Conservation (phyloP, 306 rosid genomes). For the Prunus mongolica region DNA sequence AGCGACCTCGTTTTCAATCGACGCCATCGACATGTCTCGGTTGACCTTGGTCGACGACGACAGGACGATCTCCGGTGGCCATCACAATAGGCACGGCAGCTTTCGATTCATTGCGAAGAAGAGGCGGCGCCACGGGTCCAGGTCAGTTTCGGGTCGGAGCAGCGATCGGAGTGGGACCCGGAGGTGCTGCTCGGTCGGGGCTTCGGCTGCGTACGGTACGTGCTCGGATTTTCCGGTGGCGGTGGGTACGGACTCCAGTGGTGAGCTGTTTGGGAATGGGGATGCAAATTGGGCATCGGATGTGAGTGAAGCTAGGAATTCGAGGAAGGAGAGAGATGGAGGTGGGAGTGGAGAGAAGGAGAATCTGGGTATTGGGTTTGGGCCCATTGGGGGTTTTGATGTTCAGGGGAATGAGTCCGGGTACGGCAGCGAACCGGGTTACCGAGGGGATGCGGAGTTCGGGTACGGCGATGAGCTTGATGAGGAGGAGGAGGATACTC, state of each 20-base stretch:
- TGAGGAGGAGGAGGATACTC: slow-evolving; percentile 86
- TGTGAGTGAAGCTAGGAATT: slow-evolving; percentile 82
- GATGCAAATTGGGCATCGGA: slow-evolving; percentile 91
- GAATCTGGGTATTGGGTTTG: slow-evolving; percentile 57
- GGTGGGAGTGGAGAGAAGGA: slow-evolving; percentile 72
- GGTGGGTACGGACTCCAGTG: slow-evolving; percentile 90
- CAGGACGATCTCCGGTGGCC: slow-evolving; percentile 21
- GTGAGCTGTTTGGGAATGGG: slow-evolving; percentile 86
- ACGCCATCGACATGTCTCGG: slow-evolving; percentile 60
- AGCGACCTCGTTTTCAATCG: slow-evolving; percentile 59
- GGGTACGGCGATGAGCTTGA: slow-evolving; percentile 95
- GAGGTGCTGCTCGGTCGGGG: slow-evolving; percentile 88
- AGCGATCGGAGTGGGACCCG: slow-evolving; percentile 92
- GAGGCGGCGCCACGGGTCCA: slow-evolving; percentile 81
- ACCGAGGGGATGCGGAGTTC: slow-evolving; percentile 95
- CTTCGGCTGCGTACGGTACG: slow-evolving; percentile 86
- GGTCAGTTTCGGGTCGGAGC: slow-evolving; percentile 97
- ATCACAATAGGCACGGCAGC: slow-evolving; percentile 24
- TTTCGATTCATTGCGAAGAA: slow-evolving; percentile 63
- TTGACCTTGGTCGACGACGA: slow-evolving; percentile 72
- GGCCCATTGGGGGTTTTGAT: slow-evolving; percentile 60
- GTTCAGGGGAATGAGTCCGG: slow-evolving; percentile 83
- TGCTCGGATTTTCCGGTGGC: slow-evolving; percentile 96
- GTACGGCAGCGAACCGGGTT: slow-evolving; percentile 98
- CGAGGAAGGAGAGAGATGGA: slow-evolving; percentile 64